A percentile compares a stretch with the other conserved stretches of the same genome.
phyloP scores from a whole-genome alignment of 1,139 yeast genomes.

The Nakaseomyces kungkrabaensis region DNA sequence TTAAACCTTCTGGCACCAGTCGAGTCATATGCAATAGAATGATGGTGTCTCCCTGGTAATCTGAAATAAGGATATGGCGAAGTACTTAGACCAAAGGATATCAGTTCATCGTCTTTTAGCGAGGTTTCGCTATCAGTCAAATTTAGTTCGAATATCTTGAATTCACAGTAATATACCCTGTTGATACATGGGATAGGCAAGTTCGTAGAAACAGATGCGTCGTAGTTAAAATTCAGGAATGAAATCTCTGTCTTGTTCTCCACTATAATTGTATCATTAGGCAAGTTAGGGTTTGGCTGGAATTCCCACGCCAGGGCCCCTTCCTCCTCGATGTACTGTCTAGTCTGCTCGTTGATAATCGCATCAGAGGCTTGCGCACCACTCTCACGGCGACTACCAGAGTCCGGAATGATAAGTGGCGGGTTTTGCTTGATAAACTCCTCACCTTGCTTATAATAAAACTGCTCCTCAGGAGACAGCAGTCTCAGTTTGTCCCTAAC shows the following conservation, averaged over 20 bases:
- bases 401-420: constrained; percentile 40
- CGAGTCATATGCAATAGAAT: constrained; percentile 79
- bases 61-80: constrained; percentile 86
- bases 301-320: constrained; percentile 94
- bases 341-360: constrained; percentile 42
- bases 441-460: constrained; percentile 55
- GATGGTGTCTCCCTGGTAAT: constrained; percentile 64
- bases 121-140: constrained; percentile 30
- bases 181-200: constrained; percentile 78
- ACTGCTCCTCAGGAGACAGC: constrained; percentile 64
- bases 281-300: constrained; percentile 55
- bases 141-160: constrained; percentile 47
- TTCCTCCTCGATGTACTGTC: constrained; percentile 62
- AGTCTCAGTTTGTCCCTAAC: constrained; percentile 56
- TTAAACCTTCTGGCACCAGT: constrained; percentile 73
- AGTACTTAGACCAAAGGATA: constrained; percentile 74
- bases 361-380: constrained; percentile 32
- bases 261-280: constrained; percentile 51
- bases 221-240: constrained; percentile 57
- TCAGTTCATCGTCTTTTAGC: constrained; percentile 30
- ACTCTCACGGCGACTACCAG: constrained; percentile 19
- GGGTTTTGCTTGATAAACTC: constrained; percentile 45
- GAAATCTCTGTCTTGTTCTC: constrained; percentile 68
- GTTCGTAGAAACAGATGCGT: constrained; percentile 73
- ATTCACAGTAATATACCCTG: constrained; percentile 86